Conservation (phyloP, 352 stramenopile species). For the Pythium aquatile region DNA sequence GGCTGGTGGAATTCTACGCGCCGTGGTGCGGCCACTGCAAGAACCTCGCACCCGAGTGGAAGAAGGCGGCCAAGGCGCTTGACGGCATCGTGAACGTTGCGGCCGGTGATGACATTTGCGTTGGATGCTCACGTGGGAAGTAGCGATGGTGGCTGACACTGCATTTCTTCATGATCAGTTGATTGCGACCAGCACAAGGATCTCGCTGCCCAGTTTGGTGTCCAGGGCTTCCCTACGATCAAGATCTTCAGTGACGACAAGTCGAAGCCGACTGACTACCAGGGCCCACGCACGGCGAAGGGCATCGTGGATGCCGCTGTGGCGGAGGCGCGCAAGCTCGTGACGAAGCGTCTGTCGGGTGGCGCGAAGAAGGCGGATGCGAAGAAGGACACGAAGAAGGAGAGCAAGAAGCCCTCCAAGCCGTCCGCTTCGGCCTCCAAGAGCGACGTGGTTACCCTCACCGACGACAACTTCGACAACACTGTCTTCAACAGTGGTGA, state of each 20-base stretch:
- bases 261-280: slow-evolving; percentile 69
- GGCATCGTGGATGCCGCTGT: slow-evolving; percentile 86
- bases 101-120: slow-evolving; percentile 33
- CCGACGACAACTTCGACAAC: slow-evolving; percentile 90
- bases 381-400: slow-evolving; percentile 35
- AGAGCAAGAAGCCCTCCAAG: slow-evolving; percentile 41
- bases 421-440: slow-evolving; percentile 35
- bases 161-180: slow-evolving; percentile 29
- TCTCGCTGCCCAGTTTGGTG: slow-evolving; percentile 84
- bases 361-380: slow-evolving; percentile 45
- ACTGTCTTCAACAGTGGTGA: slow-evolving; percentile 89
- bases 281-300: slow-evolving; percentile 76
- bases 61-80: slow-evolving; percentile 87
- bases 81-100: slow-evolving; percentile 90
- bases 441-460: slow-evolving; percentile 86
- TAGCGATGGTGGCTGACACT: not conserved
- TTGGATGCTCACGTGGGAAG: no score
- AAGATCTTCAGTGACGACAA: slow-evolving; percentile 91
- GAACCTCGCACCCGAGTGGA: slow-evolving; percentile 89
- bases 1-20: slow-evolving; percentile 69
- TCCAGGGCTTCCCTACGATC: slow-evolving; percentile 93
- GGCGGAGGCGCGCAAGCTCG: slow-evolving; percentile 61
- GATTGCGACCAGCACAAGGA: slow-evolving; percentile 82
- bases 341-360: slow-evolving; percentile 76
- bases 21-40: slow-evolving; percentile 58